Base-by-base conservation (phyloP, 78 protist species). In the Dictyostelium brefeldianum region DNA sequence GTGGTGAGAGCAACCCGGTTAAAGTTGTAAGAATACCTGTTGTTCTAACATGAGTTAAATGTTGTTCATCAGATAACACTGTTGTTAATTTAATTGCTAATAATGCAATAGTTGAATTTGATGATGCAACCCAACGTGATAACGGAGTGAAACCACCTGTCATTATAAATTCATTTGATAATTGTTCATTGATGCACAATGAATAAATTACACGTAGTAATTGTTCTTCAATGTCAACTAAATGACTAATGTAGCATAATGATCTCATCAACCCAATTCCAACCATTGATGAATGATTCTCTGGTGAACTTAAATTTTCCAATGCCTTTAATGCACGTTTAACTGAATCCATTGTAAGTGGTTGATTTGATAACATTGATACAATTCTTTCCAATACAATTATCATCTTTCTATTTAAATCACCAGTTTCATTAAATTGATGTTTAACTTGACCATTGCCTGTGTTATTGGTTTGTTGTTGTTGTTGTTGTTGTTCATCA, bases 381-480 rank as follows among this genome's bases (percentile, higher is more conserved):
- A 65, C 57, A 50, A 87, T 77, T 29, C 80, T 65, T 46, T 87
- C 93, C 14, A 77, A 50, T 31, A 87, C 93, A 8, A 87, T 31
- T 7, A n/a, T 64, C 93, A 87, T 87, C 84, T 87, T 87, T 71
- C 70, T 62, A 36, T 77, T 46, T 4, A 87, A 57, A 14, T 87
- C 85, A 75, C 92, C 92, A 57, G 92, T 84, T 78, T 84, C 79
- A 9, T 46, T 56, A 54, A 84, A 84, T 74, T 84, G 92, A 47
- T 75, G 92, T 59, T 84, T 84, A 57, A 51, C 53, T 10, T 31
- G 7, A n/a, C 43, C 54, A 3, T 36, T n/a, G 6, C 51, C 4
- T 20, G 4, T 67, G 36, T 10, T 14, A n/a, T 18, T 41, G 53
- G 2, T 7, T 14, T 48, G 80, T 15, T 15, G n/a, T 50, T 41